phyloP scores from a whole-genome alignment of 1,284 basidiomycete species.

The Erythrobasidium hasegawianum region DNA sequence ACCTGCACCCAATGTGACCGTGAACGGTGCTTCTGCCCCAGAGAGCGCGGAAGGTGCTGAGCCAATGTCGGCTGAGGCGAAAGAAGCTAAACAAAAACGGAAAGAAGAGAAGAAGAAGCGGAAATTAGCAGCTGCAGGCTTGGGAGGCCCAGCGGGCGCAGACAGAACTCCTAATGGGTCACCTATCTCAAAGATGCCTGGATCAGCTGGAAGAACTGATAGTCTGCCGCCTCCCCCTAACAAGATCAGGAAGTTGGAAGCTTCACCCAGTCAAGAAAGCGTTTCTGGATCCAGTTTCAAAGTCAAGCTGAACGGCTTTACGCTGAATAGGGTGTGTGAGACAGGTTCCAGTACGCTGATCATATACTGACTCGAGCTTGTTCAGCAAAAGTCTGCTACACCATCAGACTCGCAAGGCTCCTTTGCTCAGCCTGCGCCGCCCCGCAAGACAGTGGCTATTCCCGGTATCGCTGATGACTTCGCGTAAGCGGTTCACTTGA shows the following conservation, averaged over 20 bases:
- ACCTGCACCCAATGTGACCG: not conserved
- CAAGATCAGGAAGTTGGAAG: conserved; percentile 22
- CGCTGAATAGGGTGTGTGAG: conserved; percentile 23
- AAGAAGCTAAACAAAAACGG: conserved; percentile 15
- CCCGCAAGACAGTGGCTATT: conserved; percentile 19
- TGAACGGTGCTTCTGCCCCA: not conserved
- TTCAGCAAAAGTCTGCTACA: conserved; percentile 17
- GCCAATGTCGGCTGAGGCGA: not conserved
- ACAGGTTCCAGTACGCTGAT: too few relatives aligned
- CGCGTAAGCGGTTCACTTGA: conserved; percentile 18
- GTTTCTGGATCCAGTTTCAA: conserved; percentile 11
- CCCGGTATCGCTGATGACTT: conserved; percentile 33
- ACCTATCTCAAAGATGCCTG: conserved; percentile 17
- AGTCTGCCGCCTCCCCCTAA: conserved; percentile 5
- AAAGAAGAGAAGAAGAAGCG: conserved; percentile 32
- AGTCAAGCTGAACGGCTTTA: conserved; percentile 16
- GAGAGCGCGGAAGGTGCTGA: not conserved
- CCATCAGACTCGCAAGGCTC: conserved; percentile 1
- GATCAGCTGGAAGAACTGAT: conserved; percentile 14
- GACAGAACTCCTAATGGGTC: conserved; percentile 5
- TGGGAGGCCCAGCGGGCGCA: not conserved
- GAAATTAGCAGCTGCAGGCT: conserved; percentile 17
- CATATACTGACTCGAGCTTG: not conserved
- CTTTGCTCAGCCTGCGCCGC: not conserved
- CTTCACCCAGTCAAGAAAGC: conserved; percentile 16